phyloP scores from a whole-genome alignment of 2,329 filamentous ascomycete genomes.

The Pseudogymnoascus sp. region DNA sequence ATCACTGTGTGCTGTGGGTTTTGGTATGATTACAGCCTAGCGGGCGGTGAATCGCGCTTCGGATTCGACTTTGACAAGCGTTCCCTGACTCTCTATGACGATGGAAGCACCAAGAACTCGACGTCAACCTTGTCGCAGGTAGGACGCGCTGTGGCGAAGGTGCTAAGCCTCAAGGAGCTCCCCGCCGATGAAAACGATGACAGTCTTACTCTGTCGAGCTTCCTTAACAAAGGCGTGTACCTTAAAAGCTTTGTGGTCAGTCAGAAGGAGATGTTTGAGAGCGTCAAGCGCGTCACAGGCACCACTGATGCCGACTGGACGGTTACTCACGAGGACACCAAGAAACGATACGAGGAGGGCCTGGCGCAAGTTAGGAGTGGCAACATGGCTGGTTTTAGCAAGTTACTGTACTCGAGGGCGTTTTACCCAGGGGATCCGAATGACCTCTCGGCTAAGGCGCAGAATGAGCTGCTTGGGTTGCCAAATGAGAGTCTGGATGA shows the following conservation, averaged over 20 bases:
- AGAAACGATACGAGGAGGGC: constrained; percentile 13
- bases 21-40: constrained; percentile 47
- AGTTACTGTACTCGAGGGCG: constrained; percentile 13
- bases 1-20: constrained; percentile 37
- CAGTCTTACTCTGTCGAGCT: constrained; percentile 30
- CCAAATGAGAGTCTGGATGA: constrained; percentile 17
- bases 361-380: constrained; percentile 13
- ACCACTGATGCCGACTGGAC: constrained; percentile 17
- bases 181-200: constrained; percentile 30
- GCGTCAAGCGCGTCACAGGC: constrained; percentile 18
- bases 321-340: constrained; percentile 11
- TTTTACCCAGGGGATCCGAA: constrained; percentile 14
- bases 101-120: constrained; percentile 38
- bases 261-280: constrained; percentile 42
- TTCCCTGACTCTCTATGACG: constrained; percentile 42
- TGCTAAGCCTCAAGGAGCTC: constrained; percentile 33
- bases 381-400: constrained; percentile 12
- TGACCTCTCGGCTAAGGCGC: constrained; percentile 12
- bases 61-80: constrained; percentile 43
- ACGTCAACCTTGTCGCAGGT: constrained; percentile 42
- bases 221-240: constrained; percentile 34
- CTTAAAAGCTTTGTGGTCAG: constrained; percentile 38
- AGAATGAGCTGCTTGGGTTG: constrained; percentile 16
- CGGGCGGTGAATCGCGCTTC: constrained; percentile 26
- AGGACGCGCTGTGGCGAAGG: constrained; percentile 44